phyloP scores from a whole-genome alignment of 1,284 basidiomycete genomes.

The Ustilago shanxiensis region DNA sequence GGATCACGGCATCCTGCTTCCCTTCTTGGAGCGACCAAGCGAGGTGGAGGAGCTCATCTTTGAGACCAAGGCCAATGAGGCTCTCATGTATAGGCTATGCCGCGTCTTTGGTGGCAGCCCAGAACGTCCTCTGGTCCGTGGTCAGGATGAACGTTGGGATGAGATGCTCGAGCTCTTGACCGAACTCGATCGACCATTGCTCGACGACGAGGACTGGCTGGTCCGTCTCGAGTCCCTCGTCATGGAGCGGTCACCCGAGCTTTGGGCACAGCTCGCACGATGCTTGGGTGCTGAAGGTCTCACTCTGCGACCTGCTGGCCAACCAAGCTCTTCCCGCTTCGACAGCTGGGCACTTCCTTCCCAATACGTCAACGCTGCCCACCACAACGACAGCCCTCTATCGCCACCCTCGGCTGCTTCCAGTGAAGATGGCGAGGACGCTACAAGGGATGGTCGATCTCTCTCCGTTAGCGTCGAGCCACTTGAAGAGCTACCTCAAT shows the following conservation, averaged over 20 bases:
- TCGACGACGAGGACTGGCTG: conserved; percentile 53
- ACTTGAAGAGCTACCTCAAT: conserved; percentile 22
- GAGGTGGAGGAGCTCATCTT: conserved; percentile 52
- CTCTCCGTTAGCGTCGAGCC: conserved; percentile 38
- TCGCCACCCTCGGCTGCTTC: conserved; percentile 23
- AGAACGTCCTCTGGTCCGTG: conserved; percentile 12
- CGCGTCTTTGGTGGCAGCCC: conserved; percentile 42
- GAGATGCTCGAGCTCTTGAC: conserved; percentile 51
- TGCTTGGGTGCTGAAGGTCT: conserved; percentile 50
- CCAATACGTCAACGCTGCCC: conserved; percentile 6
- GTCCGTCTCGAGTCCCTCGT: conserved; percentile 37
- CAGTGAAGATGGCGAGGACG: conserved; percentile 21
- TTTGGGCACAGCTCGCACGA: conserved; percentile 46
- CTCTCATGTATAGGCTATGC: conserved; percentile 41
- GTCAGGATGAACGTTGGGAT: conserved; percentile 48
- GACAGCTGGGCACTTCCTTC: conserved; percentile 49
- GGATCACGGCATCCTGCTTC: conserved; percentile 47
- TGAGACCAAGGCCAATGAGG: conserved; percentile 38
- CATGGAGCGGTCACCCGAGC: conserved; percentile 42
- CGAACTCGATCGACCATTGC: conserved; percentile 41
- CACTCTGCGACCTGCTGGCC: conserved; percentile 13
- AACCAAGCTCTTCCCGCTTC: conserved; percentile 24
- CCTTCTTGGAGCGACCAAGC: conserved; percentile 49
- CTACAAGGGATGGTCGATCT: not conserved
- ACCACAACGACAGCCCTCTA: conserved; percentile 24